These are phyloP conservation scores for Ensete ventricosum DNA, from an alignment of 176 grass and related monocot species.

Conservation along the genomic window DNA sequence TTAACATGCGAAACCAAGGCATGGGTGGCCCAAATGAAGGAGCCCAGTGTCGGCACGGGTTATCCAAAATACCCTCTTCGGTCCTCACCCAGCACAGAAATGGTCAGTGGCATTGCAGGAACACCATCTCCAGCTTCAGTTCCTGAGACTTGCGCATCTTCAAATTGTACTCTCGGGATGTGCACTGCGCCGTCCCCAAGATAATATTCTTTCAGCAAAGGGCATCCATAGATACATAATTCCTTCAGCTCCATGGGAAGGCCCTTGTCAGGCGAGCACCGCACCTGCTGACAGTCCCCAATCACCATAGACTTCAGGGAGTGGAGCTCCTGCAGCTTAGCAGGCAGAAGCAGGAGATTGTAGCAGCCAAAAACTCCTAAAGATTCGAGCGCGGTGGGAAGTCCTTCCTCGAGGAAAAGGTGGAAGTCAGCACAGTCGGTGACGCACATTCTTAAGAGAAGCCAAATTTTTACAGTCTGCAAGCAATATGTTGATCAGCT, in stretches of 20 bases:
- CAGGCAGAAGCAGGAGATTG: slow-evolving; percentile 38
- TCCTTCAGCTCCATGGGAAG: slow-evolving; percentile 41
- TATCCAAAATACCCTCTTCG: too few species aligned
- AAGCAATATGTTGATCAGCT: slow-evolving; percentile 50
- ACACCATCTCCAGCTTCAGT: background rate
- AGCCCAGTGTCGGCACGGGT: too few species aligned
- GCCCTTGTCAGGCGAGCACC: slow-evolving; percentile 31
- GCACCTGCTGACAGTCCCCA: slow-evolving; percentile 40
- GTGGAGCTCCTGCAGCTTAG: slow-evolving; percentile 26
- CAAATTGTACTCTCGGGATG: slow-evolving; percentile 33
- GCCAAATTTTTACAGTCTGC: slow-evolving; percentile 26
- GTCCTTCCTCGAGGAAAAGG: slow-evolving; percentile 37
- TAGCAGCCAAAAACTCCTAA: slow-evolving; percentile 44
- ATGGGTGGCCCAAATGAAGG: too few species aligned
- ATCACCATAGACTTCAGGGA: slow-evolving; percentile 36
- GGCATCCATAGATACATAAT: slow-evolving; percentile 47
- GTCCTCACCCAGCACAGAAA: too few species aligned
- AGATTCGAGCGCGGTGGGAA: slow-evolving; percentile 35
- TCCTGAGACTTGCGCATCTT: background rate
- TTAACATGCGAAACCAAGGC: too few species aligned
- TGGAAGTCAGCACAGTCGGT: slow-evolving; percentile 30
- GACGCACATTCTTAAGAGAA: slow-evolving; percentile 32
- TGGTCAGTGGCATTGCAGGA: background rate
- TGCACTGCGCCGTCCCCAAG: slow-evolving; percentile 30
- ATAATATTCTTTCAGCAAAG: slow-evolving; percentile 28